Evolutionary conservation across 306 rosid species (phyloP), one percentile per base, ranked within the genome.

Genomic region (Gastrolobium bilobum): DNA sequence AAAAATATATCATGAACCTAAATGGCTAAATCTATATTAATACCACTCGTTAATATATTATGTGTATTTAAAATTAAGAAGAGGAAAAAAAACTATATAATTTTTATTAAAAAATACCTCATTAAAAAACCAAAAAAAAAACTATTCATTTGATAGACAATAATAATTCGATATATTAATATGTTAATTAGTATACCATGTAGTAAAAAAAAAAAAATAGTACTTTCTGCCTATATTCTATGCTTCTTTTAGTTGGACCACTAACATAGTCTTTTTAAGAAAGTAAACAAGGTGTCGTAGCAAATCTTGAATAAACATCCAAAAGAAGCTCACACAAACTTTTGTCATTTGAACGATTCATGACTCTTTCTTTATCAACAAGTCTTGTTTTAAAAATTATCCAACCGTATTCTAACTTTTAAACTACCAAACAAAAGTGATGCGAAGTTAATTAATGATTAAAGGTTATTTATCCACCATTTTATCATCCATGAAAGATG

Each of bases 321-420:
- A n/a, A 68, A 48, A 48, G 29, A 50, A 48, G 75, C 60, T 34
- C 4, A 52, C 37, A 52, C 47, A 35, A 35, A 4, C 56, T 69
- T 61, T 48, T 47, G 20, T 69, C 75, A 34, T 40, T 69, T 69
- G 61, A 50, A 35, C 14, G 53, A 50, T 14, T 47, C 4, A 50
- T 10, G 29, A 52, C 39, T 13, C 29, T 37, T 56, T 54, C 77
- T 72, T 70, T 72, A 40, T 15, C 66, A 54, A 42, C 77, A 39
- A 72, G 66, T 54, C 40, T 54, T 34, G 6, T 72, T 72, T 71
- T 8, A 14, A 53, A 52, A 52, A 52, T 14, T 8, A 8, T 26
- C 65, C n/a, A 54, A 5, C 11, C 14, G 51, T 69, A n/a, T 7
- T 51, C 42, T 34, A 71, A 50, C 62, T 35, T 35, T 37, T 35